Evolutionary conservation across 2,329 filamentous ascomycete genomes (phyloP).

Genomic region (Talaromyces atroroseus): DNA sequence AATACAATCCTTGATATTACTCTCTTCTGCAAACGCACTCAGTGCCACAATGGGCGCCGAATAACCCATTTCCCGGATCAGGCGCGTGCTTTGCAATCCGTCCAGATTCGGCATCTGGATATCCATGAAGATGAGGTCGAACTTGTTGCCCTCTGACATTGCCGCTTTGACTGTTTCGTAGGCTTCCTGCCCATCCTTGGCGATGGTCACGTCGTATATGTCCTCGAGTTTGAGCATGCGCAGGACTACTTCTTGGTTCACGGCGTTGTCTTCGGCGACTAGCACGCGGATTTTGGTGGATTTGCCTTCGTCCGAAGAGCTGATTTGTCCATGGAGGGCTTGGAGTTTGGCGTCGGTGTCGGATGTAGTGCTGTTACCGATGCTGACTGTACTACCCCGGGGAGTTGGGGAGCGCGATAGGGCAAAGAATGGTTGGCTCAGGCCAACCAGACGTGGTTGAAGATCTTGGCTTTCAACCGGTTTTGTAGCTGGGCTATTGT

Average conservation of each 20-base stretch:
- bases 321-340: neutral
- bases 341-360: conserved; percentile 2
- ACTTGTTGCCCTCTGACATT: conserved; percentile 67
- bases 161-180: conserved; percentile 78
- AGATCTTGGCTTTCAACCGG: conserved; percentile 53
- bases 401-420: conserved; percentile 12
- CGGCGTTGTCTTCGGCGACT: conserved; percentile 74
- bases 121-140: conserved; percentile 93
- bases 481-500: conserved; percentile 25
- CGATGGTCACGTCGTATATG: conserved; percentile 71
- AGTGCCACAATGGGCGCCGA: conserved; percentile 82
- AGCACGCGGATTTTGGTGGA: conserved; percentile 67
- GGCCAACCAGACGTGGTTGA: conserved; percentile 72
- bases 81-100: conserved; percentile 75
- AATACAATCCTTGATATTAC: conserved; percentile 78
- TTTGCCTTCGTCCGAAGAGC: conserved; percentile 57
- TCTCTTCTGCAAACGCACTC: conserved; percentile 85
- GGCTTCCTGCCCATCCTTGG: conserved; percentile 80
- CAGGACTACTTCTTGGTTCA: conserved; percentile 58
- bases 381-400: neutral
- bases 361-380: neutral
- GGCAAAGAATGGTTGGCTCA: conserved; percentile 77
- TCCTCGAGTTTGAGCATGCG: conserved; percentile 54
- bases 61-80: conserved; percentile 84
- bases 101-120: conserved; percentile 92